Base-by-base conservation (phyloP, 2,329 filamentous ascomycete species). In the Alternaria atra region DNA sequence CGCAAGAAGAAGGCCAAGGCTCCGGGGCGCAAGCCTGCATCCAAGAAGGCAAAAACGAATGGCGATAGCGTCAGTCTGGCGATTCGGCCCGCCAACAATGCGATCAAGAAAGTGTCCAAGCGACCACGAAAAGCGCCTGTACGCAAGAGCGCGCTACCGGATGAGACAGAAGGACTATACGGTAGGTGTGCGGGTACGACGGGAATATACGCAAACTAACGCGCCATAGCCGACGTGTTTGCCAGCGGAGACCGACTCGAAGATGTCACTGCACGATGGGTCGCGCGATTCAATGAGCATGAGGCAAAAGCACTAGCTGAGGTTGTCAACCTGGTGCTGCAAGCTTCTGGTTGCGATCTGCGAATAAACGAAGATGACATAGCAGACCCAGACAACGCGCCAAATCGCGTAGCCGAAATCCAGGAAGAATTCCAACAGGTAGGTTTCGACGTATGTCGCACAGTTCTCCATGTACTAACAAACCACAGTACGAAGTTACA, bases 381-480 rank as follows among this genome's bases (percentile, higher is more conserved):
- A 65, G 89, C 90, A 67, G 94, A 99, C 75, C 89, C 93, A 7
- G 95, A 99, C 76, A 93, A 95, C 73, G 92, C 90, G 48, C 88
- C 91, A 17, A 89, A 89, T 73, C 89, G 89, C 73, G 82, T 99
- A 46, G 84, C 86, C 23, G 94, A 98, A 71, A 84, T 99, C n/a
- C 92, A 97, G 78, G 90, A 91, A 63, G 89, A 94, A 63, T 97
- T 94, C 75, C 90, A 95, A 78, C 88, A 91, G 75, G 91, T 92
- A 78, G 73, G 85, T 78, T 17, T 57, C 44, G 27, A n/a, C 29
- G 13, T 15, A 12, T 15, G 12, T 23, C 25, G 2, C n/a, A 17
- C 25, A 6, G 17, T 13, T 6, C 29, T 20, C 27, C 37, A 55
- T 53, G 55, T 50, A 44, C 60, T 66, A 64, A 77, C 58, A 48